A percentile compares a stretch with the other conserved stretches of the same genome.
Conservation (phyloP, 2,329 filamentous ascomycete genomes). For the Colletotrichum ledebouriae region DNA sequence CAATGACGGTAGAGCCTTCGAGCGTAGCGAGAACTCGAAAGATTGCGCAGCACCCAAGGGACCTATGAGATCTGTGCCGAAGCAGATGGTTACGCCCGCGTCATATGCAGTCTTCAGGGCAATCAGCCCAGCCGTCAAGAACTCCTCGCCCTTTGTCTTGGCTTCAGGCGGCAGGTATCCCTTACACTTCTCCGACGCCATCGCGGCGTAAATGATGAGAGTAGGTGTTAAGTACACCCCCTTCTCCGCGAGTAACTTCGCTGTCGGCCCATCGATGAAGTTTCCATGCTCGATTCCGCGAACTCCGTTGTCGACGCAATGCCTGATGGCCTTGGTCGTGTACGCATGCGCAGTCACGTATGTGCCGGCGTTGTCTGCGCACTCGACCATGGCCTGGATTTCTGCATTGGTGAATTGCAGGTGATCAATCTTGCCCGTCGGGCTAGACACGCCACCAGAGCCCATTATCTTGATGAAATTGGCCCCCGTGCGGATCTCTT, state of each 20-base stretch:
- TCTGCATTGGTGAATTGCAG: slow-evolving; percentile 70
- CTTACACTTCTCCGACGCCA: slow-evolving; percentile 59
- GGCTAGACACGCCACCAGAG: slow-evolving; percentile 68
- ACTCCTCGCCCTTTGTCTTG: slow-evolving; percentile 63
- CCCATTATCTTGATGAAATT: slow-evolving; percentile 75
- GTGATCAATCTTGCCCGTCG: slow-evolving; percentile 66
- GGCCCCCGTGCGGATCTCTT: slow-evolving; percentile 67
- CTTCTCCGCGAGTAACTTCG: slow-evolving; percentile 63
- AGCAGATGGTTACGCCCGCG: slow-evolving; percentile 69
- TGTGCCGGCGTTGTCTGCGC: slow-evolving; percentile 62
- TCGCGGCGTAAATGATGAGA: slow-evolving; percentile 64
- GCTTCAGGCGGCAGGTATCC: slow-evolving; percentile 60
- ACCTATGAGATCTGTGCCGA: slow-evolving; percentile 59
- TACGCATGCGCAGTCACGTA: slow-evolving; percentile 72
- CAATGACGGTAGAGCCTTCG: slow-evolving; percentile 44
- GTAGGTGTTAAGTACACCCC: slow-evolving; percentile 67
- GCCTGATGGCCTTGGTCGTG: slow-evolving; percentile 65
- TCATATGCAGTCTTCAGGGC: slow-evolving; percentile 63
- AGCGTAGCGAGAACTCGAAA: slow-evolving; percentile 50
- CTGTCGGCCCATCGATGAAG: slow-evolving; percentile 58
- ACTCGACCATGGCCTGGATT: slow-evolving; percentile 66
- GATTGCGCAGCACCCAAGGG: slow-evolving; percentile 50
- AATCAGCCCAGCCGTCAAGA: slow-evolving; percentile 61
- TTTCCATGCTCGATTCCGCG: slow-evolving; percentile 65
- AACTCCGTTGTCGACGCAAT: slow-evolving; percentile 68